Conservation (phyloP, 164 flowering plant species). For the Piper betle region DNA sequence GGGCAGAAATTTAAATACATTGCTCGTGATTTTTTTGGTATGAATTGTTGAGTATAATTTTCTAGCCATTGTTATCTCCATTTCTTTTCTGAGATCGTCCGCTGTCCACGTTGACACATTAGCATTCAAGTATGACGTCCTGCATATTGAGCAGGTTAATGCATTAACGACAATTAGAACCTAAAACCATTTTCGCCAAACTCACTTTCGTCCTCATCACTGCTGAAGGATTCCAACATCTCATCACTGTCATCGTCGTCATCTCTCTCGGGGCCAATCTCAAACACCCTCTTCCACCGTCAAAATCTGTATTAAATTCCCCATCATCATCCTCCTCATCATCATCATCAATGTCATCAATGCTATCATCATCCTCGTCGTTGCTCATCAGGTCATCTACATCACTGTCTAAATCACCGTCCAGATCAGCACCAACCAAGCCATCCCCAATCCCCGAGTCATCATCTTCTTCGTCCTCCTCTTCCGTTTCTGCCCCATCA, state of each 20-base stretch:
- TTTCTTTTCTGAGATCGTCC: too few relatives aligned
- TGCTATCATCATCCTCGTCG: slow-evolving; percentile 14
- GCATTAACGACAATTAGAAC: slow-evolving; percentile 7
- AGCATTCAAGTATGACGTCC: too few relatives aligned
- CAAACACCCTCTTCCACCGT: slow-evolving; percentile 30
- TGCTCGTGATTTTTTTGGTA: too few relatives aligned
- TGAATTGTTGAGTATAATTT: too few relatives aligned
- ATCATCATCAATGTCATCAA: slow-evolving; percentile 36
- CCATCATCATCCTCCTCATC: slow-evolving; percentile 21
- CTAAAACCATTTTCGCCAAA: slow-evolving; percentile 21
- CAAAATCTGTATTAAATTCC: slow-evolving; percentile 26
- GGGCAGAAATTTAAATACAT: too few relatives aligned
- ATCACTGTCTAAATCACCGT: slow-evolving; percentile 49
- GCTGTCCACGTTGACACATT: too few relatives aligned
- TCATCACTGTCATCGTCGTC: slow-evolving; percentile 61
- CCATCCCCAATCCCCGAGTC: slow-evolving; percentile 54
- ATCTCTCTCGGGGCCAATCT: slow-evolving; percentile 19
- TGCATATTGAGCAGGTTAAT: background rate
- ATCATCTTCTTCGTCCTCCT: slow-evolving; percentile 63
- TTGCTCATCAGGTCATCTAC: slow-evolving; percentile 14
- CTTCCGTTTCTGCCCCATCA: slow-evolving; percentile 76
- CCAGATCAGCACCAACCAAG: slow-evolving; percentile 30
- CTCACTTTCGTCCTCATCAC: slow-evolving; percentile 56
- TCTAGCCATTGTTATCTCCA: too few relatives aligned
- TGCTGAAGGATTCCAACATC: slow-evolving; percentile 45